Percentiles rank a stretch among this genome's conserved stretches.
These are phyloP conservation scores for Jamesozyma gamospora DNA, from an alignment of 805 yeast species.

Conservation along the genomic window DNA sequence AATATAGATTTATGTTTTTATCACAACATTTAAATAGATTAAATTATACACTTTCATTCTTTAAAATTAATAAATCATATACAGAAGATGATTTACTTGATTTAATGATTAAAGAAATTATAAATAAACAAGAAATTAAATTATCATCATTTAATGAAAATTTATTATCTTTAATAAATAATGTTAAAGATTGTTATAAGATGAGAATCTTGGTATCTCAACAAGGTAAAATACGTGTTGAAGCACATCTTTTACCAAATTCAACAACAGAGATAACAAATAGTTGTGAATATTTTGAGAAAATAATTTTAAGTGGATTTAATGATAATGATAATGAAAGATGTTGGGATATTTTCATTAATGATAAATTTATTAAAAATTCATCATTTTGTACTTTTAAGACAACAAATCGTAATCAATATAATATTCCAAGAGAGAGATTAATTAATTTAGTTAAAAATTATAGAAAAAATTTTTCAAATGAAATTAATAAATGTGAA, in stretches of 20 bases:
- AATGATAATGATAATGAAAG: slow-evolving; percentile 13
- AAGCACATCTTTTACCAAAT: slow-evolving; percentile 26
- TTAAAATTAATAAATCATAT: slow-evolving; percentile 39
- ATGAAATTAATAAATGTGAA: slow-evolving; percentile 36
- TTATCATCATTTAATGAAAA: slow-evolving; percentile 5
- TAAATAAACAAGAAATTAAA: neutral
- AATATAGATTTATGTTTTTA: slow-evolving; percentile 3
- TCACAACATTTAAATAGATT: slow-evolving; percentile 35
- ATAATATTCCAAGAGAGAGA: slow-evolving; percentile 51
- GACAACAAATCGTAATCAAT: slow-evolving; percentile 63
- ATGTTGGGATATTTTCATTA: slow-evolving; percentile 56
- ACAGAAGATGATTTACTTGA: slow-evolving; percentile 35
- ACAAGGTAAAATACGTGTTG: slow-evolving; percentile 30
- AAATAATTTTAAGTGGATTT: slow-evolving; percentile 20
- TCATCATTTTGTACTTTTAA: slow-evolving; percentile 82
- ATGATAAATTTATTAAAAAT: slow-evolving; percentile 37
- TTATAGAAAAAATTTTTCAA: slow-evolving; percentile 26
- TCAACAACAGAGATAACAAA: neutral
- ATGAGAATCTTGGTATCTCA: slow-evolving; percentile 37
- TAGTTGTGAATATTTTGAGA: slow-evolving; percentile 19
- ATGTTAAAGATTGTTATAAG: slow-evolving; percentile 33
- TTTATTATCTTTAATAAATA: slow-evolving; percentile 9
- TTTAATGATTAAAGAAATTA: slow-evolving; percentile 26
- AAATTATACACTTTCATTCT: slow-evolving; percentile 42
- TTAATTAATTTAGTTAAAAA: slow-evolving; percentile 26